Conservation (phyloP, 2,329 filamentous ascomycete genomes). For the Colletotrichum trifolii region DNA sequence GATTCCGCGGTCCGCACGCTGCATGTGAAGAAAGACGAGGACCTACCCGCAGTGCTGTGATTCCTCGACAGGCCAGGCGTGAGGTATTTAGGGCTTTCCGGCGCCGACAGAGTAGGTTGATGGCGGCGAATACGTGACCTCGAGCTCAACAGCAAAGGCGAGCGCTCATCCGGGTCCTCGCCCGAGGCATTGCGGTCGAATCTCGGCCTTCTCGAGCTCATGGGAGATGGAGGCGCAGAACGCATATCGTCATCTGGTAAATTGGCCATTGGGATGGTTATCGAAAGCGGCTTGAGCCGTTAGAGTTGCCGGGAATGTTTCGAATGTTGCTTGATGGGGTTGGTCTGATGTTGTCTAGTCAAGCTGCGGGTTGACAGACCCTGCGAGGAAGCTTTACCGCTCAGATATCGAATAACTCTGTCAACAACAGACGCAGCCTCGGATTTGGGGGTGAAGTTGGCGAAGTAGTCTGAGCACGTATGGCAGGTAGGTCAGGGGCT, state of each 20-base stretch:
- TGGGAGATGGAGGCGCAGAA: conserved; percentile 32
- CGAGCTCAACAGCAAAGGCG: conserved; percentile 54
- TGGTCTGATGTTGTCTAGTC: neutral
- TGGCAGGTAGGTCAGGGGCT: conserved; percentile 7
- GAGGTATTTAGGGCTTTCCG: conserved; percentile 38
- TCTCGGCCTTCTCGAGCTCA: conserved; percentile 32
- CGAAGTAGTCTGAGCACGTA: neutral
- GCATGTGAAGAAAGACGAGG: neutral
- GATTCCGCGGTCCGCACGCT: neutral
- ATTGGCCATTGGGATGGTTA: conserved; percentile 25
- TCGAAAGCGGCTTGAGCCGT: conserved; percentile 20
- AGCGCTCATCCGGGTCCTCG: conserved; percentile 53
- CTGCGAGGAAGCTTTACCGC: neutral
- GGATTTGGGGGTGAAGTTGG: conserved; percentile 3
- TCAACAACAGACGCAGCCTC: neutral
- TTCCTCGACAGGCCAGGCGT: conserved; percentile 47
- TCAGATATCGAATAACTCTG: neutral
- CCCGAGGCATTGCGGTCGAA: conserved; percentile 31
- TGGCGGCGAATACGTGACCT: conserved; percentile 53
- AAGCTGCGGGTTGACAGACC: neutral
- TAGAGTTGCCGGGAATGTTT: conserved; percentile 25
- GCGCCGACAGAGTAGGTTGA: conserved; percentile 34
- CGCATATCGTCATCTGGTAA: conserved; percentile 25
- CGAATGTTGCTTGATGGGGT: conserved; percentile 3
- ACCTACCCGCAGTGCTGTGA: conserved; percentile 58